phyloP scores from a whole-genome alignment of 2,329 filamentous ascomycete genomes.

The Neofusicoccum parvum region DNA sequence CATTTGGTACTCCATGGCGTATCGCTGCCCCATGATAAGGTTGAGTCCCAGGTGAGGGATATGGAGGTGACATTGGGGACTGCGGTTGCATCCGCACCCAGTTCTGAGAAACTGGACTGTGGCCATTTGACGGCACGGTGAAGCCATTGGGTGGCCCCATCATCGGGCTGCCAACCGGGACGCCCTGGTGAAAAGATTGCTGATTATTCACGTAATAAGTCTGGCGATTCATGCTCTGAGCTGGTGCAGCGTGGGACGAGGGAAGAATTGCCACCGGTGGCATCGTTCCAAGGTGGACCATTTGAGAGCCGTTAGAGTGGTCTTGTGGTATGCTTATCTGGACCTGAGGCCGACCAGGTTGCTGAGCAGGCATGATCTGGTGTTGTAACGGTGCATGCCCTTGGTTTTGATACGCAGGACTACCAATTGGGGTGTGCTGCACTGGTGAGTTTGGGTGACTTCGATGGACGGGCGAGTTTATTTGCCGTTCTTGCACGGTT shows the following conservation, averaged over 20 bases:
- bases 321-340: background rate
- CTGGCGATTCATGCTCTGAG: background rate
- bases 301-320: background rate
- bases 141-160: background rate
- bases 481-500: background rate
- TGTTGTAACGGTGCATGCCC: background rate
- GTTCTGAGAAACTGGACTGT: background rate
- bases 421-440: background rate
- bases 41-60: background rate
- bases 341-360: background rate
- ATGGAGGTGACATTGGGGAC: background rate
- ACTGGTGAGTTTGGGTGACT: background rate
- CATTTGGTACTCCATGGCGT: background rate
- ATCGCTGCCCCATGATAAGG: background rate
- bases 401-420: background rate
- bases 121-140: background rate
- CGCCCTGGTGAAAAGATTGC: background rate
- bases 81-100: background rate
- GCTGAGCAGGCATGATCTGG: background rate
- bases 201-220: background rate
- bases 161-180: background rate
- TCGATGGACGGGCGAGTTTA: background rate
- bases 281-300: background rate
- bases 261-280: background rate
- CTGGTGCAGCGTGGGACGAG: background rate